Evolutionary conservation across 345 rosid genomes (phyloP).

Genomic region (Hirschfeldia incana): DNA sequence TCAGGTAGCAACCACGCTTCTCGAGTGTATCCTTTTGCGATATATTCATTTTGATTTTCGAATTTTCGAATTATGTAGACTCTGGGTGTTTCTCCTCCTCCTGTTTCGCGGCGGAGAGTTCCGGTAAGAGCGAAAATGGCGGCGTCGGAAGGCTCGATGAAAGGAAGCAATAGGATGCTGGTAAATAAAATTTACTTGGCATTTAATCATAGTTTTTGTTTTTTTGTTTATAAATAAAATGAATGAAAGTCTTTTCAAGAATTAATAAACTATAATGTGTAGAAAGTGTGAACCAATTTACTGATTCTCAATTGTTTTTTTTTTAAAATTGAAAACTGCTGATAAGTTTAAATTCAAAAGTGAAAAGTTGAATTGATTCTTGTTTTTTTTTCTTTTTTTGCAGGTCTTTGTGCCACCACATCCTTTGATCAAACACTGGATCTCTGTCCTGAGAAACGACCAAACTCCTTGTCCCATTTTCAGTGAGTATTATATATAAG

Average conservation of each 20-base stretch:
- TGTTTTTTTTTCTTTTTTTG: neutral
- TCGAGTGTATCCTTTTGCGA: conserved; percentile 4
- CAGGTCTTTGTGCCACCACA: conserved; percentile 94
- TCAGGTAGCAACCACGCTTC: conserved; percentile 31
- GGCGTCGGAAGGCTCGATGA: conserved; percentile 62
- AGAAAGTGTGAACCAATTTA: no score
- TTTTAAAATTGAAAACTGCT: no score
- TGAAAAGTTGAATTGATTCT: neutral
- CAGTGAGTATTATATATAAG: conserved; percentile 47
- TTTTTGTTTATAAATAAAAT: no score
- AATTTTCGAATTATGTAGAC: conserved; percentile 1
- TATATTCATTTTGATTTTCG: neutral
- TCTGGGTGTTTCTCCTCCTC: conserved; percentile 27
- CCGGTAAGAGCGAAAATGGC: conserved; percentile 58
- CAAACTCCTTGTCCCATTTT: conserved; percentile 83
- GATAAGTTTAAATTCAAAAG: no score
- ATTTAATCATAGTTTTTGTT: neutral
- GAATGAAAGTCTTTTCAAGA: no score
- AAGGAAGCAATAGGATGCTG: conserved; percentile 75
- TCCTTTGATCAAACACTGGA: conserved; percentile 95
- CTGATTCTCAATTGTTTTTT: no score
- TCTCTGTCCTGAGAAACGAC: conserved; percentile 80
- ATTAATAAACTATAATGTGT: no score
- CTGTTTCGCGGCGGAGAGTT: conserved; percentile 43
- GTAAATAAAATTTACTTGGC: conserved; percentile 41